Evolutionary conservation across 192 early-diverging fungal genomes (phyloP), one percentile per base, ranked within the genome.

Genomic region (Coemansia sp.): DNA sequence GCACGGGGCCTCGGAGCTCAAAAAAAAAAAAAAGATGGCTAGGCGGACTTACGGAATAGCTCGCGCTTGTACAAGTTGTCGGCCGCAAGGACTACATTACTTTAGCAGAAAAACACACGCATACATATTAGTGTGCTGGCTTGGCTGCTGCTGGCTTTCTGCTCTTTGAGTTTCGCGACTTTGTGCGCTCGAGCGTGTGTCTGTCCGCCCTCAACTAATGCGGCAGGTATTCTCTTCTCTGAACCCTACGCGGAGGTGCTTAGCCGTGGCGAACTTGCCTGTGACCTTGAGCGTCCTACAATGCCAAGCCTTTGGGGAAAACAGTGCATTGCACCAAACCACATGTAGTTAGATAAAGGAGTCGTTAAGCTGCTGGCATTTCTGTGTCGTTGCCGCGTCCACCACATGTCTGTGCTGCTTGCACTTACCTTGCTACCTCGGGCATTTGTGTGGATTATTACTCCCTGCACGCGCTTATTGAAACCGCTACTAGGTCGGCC

Each of bases 1-100:
- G 32, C 32, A 35, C 32, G 32, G 32, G 32, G 32, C 32, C 32
- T 35, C 32, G 32, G 49, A 32, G 27, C 15, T 17, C 49, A 11
- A 53, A 53, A 11, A 53, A 53, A 31, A 17, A 25, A 20, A 19
- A 22, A 15, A 25, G 15, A 31, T 31, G n/a, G 17, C 27, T 1
- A 20, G 10, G 35, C 19, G 9, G 62, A 82, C 79, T 82, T 82
- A 82, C 79, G 89, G 69, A 97, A 96, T 15, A 97, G 77, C 75
- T 98, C 95, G 58, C 92, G 89, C 77, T 96, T 96, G 80, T 89
- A 87, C 59, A 98, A 87, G 61, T 92, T 90, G 80, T 96, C 93
- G 12, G 95, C 96, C 36, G 94, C 93, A 70, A 98, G 91, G 46
- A 98, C 79, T 82, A 82, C 61, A 68, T 17, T n/a, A 17, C 27